Base-by-base conservation (phyloP, 805 yeast species). In the Wickerhamomyces sydowiorum region DNA sequence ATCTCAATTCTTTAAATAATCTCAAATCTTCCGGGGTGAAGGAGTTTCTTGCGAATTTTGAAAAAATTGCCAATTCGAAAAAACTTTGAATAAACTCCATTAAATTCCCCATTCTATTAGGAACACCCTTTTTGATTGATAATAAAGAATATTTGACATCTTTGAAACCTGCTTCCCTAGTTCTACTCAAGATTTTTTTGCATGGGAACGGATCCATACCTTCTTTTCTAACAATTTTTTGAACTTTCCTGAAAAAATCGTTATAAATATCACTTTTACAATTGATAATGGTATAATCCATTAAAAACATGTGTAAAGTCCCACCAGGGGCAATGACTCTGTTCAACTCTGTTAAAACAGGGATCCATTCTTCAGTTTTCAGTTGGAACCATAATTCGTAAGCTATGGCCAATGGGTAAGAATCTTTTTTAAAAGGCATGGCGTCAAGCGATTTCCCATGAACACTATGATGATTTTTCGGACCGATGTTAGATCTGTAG, bases 131-230 rank as follows among this genome's bases (percentile, higher is more conserved):
- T 24, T 47, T 48, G 21, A 56, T 21, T 4, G 57, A 43, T 0
- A 57, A 17, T 4, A 55, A 44, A 1, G 57, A 37, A 32, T 57
- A 56, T 35, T 42, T 47, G 3, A 51, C 39, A 5, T 42, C 36
- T 3, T 36, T 29, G 39, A 52, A 57, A 2, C 60, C 60, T 13
- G 58, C 51, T 13, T 53, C 50, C 18, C 15, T 41, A 19, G 56
- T 22, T 21, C 53, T 38, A n/a, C 21, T 21, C 14, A 43, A 49
- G 4, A 48, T 43, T 14, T 42, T 42, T 33, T 37, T 50, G 25
- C 59, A 54, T 8, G 61, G 61, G 40, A 41, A 48, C 17, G 59
- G 59, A 39, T 57, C 59, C 14, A 54, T 45, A 1, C 51, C 52
- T 20, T 43, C 48, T 12, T 46, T 48, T 3, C 15, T 18, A 21